A percentile compares a stretch with the other conserved stretches of the same genome.
Conservation (phyloP, 2,329 filamentous ascomycete genomes). For the Berkeleyomyces basicola region DNA sequence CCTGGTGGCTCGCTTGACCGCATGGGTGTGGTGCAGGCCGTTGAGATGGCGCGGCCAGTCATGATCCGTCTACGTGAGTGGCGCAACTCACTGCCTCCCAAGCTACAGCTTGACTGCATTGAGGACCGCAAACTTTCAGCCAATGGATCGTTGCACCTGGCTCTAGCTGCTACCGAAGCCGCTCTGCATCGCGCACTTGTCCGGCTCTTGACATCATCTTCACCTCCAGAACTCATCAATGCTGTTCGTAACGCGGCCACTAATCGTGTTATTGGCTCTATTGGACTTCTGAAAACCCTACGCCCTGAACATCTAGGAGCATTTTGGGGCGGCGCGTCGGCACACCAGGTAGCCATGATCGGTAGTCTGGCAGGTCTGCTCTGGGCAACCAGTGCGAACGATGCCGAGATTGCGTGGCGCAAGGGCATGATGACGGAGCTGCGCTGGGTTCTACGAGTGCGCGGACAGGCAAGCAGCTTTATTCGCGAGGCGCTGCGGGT, state of each 20-base stretch:
- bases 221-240: constrained; percentile 11
- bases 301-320: constrained; percentile 25
- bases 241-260: constrained; percentile 17
- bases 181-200: constrained; percentile 28
- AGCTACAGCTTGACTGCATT: constrained; percentile 26
- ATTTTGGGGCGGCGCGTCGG: constrained; percentile 25
- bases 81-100: constrained; percentile 27
- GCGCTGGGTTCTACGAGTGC: constrained; percentile 26
- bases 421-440: constrained; percentile 25
- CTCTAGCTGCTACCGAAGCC: constrained; percentile 28
- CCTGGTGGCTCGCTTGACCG: constrained; percentile 8
- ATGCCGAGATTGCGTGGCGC: constrained; percentile 25
- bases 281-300: constrained; percentile 22
- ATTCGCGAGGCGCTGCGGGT: constrained; percentile 25
- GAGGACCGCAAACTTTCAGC: constrained; percentile 24
- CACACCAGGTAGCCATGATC: constrained; percentile 19
- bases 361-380: constrained; percentile 20
- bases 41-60: constrained; percentile 30
- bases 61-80: constrained; percentile 30
- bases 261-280: constrained; percentile 20
- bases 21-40: constrained; percentile 17
- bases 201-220: constrained; percentile 15
- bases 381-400: constrained; percentile 13
- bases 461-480: constrained; percentile 24
- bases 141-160: constrained; percentile 25